phyloP scores from a whole-genome alignment of 257 asterid genomes.

The Solanum gandarillasii region DNA sequence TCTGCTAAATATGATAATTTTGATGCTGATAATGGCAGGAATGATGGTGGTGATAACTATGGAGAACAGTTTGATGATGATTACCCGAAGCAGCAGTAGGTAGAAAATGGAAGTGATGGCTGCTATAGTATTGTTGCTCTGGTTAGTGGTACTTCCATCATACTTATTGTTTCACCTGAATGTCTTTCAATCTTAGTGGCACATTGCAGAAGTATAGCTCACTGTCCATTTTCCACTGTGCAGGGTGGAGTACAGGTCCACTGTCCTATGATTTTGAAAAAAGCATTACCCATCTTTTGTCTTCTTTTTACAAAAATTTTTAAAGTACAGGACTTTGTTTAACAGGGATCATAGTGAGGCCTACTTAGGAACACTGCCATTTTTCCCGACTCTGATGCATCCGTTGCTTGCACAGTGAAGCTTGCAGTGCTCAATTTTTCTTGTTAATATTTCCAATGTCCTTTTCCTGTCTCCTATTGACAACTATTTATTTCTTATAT shows the following conservation, averaged over 20 bases:
- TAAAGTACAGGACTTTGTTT: background rate
- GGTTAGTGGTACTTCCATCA: constrained; percentile 19
- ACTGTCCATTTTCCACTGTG: constrained; percentile 65
- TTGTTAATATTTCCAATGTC: background rate
- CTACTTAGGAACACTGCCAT: background rate
- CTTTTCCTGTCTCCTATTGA: background rate
- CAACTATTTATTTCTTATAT: background rate
- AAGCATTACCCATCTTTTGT: constrained; percentile 18
- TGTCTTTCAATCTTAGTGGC: background rate
- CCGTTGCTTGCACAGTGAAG: background rate
- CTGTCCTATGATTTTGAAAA: constrained; percentile 29
- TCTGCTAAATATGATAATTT: constrained; percentile 20
- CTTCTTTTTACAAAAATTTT: constrained; percentile 14
- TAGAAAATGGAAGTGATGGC: constrained; percentile 27
- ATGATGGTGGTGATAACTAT: constrained; percentile 12
- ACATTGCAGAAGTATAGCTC: constrained; percentile 45
- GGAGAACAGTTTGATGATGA: constrained; percentile 23
- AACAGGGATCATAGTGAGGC: constrained; percentile 1
- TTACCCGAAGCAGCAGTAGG: constrained; percentile 22
- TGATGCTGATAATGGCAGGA: constrained; percentile 21
- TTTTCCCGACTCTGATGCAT: background rate
- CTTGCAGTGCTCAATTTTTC: background rate
- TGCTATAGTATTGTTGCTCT: constrained; percentile 6
- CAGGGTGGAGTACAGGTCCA: constrained; percentile 53
- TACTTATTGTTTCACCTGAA: background rate